These are phyloP conservation scores for Trypethelium eluteriae DNA, from an alignment of 495 filamentous ascomycete genomes.

Conservation along the genomic window DNA sequence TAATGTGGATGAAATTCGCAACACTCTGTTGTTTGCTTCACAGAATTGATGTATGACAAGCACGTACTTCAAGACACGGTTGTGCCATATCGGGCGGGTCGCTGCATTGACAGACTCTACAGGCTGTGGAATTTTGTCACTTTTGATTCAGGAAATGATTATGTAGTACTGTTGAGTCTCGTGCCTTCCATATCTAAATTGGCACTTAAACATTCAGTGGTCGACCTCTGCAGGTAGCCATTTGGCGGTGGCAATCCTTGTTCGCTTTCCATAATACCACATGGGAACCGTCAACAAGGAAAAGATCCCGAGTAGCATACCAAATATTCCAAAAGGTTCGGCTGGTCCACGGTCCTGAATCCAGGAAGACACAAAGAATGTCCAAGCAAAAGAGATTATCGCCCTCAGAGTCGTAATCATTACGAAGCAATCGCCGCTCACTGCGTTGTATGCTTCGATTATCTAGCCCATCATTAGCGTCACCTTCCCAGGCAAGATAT, in stretches of 20 bases:
- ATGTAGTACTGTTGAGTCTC: background rate
- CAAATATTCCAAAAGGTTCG: slow-evolving; percentile 32
- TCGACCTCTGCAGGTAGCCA: slow-evolving; percentile 11
- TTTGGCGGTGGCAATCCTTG: slow-evolving; percentile 25
- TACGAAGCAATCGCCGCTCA: slow-evolving; percentile 32
- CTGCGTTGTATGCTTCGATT: slow-evolving; percentile 29
- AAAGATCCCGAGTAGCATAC: slow-evolving; percentile 33
- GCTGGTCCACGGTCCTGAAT: slow-evolving; percentile 20
- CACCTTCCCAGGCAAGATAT: background rate
- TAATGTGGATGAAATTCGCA: background rate
- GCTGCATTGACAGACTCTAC: background rate
- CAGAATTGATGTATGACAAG: background rate
- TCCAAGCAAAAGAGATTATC: slow-evolving; percentile 32
- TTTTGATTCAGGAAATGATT: no score
- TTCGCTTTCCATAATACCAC: slow-evolving; percentile 24
- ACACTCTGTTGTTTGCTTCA: background rate
- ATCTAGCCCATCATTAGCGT: slow-evolving; percentile 15
- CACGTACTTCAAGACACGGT: background rate
- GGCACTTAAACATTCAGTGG: background rate
- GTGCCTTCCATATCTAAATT: background rate
- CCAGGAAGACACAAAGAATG: slow-evolving; percentile 30
- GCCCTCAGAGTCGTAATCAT: slow-evolving; percentile 26
- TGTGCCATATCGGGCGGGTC: background rate
- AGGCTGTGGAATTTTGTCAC: no score
- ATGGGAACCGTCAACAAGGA: slow-evolving; percentile 24